phyloP scores from a whole-genome alignment of 2,329 filamentous ascomycete species.

The Didymella pinodella region DNA sequence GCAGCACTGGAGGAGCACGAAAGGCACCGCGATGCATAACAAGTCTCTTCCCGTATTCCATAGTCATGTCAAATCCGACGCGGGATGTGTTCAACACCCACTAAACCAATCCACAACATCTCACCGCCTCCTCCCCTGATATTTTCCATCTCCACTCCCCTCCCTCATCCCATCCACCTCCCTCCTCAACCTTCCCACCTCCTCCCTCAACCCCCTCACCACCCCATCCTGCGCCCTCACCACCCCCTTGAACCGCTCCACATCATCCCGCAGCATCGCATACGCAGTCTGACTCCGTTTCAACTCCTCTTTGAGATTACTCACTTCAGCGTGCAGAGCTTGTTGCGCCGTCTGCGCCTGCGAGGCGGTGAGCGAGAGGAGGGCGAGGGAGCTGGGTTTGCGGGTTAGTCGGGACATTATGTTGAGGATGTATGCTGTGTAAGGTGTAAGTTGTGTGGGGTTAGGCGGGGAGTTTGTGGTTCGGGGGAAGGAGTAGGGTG shows the following conservation, averaged over 20 bases:
- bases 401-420: conserved; percentile 6
- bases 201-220: background rate
- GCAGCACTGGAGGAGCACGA: conserved; percentile 45
- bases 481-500: too few relatives aligned
- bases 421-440: background rate
- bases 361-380: conserved; percentile 2
- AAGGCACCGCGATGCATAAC: conserved; percentile 40
- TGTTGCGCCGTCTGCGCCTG: conserved; percentile 5
- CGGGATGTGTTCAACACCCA: background rate
- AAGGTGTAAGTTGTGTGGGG: background rate
- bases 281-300: conserved; percentile 7
- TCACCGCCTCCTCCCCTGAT: background rate
- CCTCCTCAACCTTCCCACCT: background rate
- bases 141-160: background rate
- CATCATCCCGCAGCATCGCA: conserved; percentile 7
- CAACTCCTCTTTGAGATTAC: background rate
- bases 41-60: background rate
- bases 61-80: background rate
- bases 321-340: background rate
- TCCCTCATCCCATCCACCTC: background rate
- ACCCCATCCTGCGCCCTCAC: background rate
- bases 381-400: conserved; percentile 2
- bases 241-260: conserved; percentile 5
- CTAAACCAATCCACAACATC: background rate
- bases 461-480: too few relatives aligned